Percentiles rank a stretch among this genome's conserved stretches.
These are phyloP conservation scores for Lactifluus rugatus DNA, from an alignment of 768 basidiomycete genomes.

Conservation along the genomic window DNA sequence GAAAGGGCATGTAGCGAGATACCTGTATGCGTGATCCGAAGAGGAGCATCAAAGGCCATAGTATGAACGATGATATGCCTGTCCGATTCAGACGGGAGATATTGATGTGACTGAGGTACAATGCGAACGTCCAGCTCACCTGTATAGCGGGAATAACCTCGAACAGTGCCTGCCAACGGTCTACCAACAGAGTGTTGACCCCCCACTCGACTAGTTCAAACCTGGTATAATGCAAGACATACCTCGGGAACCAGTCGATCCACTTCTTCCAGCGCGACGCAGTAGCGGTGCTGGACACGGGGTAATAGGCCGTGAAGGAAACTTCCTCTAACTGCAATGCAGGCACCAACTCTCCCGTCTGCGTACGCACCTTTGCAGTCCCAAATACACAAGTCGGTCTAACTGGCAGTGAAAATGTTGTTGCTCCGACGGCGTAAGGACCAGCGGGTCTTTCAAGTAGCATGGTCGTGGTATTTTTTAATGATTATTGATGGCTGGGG, in stretches of 20 bases:
- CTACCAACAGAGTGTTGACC: neutral
- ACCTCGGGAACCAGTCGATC: conserved; percentile 16
- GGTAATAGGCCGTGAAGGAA: conserved; percentile 15
- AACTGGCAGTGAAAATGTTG: conserved; percentile 8
- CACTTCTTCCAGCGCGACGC: neutral
- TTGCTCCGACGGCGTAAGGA: conserved; percentile 12
- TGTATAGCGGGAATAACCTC: conserved; percentile 13
- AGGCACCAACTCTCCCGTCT: neutral
- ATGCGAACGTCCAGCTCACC: neutral
- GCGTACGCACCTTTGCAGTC: neutral
- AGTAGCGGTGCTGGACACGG: neutral
- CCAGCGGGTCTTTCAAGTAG: conserved; percentile 8
- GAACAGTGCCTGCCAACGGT: conserved; percentile 3
- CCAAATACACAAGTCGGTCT: conserved; percentile 4
- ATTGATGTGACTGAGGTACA: neutral
- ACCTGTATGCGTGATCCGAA: conserved; percentile 15
- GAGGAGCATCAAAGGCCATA: conserved; percentile 10
- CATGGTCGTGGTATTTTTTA: neutral
- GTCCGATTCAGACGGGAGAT: neutral
- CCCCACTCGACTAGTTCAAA: neutral
- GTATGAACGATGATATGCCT: conserved; percentile 6
- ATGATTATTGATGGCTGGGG: too few relatives aligned
- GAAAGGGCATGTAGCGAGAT: neutral
- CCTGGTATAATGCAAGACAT: neutral
- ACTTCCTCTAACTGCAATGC: conserved; percentile 12